Percentiles rank a stretch among this genome's conserved stretches.
Conservation (phyloP, 2,329 filamentous ascomycete genomes). For the Penicillium sp. region DNA sequence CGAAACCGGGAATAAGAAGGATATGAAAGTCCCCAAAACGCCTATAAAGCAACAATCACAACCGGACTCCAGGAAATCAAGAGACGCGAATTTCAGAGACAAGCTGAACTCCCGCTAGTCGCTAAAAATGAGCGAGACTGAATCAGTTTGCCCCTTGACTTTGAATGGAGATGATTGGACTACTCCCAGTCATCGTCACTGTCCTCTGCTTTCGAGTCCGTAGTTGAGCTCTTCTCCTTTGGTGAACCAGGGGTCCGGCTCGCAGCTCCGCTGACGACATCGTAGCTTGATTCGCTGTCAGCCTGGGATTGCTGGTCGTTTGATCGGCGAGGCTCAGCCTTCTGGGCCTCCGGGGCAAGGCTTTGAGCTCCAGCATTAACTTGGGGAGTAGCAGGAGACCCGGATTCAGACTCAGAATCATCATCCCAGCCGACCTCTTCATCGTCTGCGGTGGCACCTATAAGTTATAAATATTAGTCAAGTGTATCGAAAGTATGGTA, state of each 20-base stretch:
- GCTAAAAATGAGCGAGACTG: background rate
- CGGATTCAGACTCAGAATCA: slow-evolving; percentile 62
- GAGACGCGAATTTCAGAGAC: slow-evolving; percentile 1
- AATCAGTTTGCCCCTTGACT: background rate
- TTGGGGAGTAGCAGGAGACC: slow-evolving; percentile 45
- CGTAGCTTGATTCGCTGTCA: slow-evolving; percentile 94
- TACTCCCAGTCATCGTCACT: slow-evolving; percentile 79
- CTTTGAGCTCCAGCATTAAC: slow-evolving; percentile 39
- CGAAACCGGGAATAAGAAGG: slow-evolving; percentile 12
- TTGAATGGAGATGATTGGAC: background rate
- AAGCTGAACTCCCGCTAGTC: background rate
- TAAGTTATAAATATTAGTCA: slow-evolving; percentile 3
- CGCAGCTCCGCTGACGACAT: slow-evolving; percentile 79
- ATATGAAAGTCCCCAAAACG: slow-evolving; percentile 12
- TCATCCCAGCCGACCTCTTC: slow-evolving; percentile 70
- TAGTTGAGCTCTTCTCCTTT: slow-evolving; percentile 48
- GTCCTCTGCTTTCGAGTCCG: slow-evolving; percentile 50
- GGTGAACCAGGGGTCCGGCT: slow-evolving; percentile 74
- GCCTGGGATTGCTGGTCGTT: slow-evolving; percentile 88
- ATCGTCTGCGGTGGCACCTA: slow-evolving; percentile 58
- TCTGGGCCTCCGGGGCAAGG: slow-evolving; percentile 48
- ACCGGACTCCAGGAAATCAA: slow-evolving; percentile 19
- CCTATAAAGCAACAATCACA: slow-evolving; percentile 16
- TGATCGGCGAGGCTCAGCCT: slow-evolving; percentile 69
- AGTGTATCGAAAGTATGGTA: background rate